phyloP scores from a whole-genome alignment of 176 grass and related monocot genomes.

The Lolium multiflorum region DNA sequence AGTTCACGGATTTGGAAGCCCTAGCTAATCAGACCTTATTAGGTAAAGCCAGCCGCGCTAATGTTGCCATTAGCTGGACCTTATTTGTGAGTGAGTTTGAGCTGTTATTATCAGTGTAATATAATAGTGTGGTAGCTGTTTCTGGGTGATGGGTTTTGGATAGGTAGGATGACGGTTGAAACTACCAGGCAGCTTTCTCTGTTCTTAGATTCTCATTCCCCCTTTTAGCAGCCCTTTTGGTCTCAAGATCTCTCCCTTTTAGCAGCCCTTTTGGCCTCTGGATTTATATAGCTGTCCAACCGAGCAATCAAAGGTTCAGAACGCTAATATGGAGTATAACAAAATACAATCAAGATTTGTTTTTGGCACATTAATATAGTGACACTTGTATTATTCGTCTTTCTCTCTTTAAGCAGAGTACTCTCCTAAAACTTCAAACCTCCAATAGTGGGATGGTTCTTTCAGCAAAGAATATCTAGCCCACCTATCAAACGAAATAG shows the following conservation, averaged over 20 bases:
- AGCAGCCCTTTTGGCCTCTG: neutral
- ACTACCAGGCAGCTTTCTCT: slow-evolving; percentile 39
- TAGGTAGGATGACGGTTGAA: slow-evolving; percentile 52
- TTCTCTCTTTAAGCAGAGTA: too few species aligned
- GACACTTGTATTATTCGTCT: neutral
- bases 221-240: slow-evolving; percentile 19
- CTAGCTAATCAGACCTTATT: slow-evolving; percentile 19
- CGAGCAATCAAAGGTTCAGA: neutral
- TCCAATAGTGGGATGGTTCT: neutral
- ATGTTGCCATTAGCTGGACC: slow-evolving; percentile 39
- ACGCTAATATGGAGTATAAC: neutral
- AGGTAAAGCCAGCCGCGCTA: slow-evolving; percentile 39
- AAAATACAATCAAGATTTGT: neutral
- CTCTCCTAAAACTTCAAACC: too few species aligned
- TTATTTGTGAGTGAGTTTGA: neutral
- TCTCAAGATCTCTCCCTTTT: neutral
- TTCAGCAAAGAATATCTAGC: neutral
- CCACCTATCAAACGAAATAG: neutral
- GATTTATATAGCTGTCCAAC: slow-evolving; percentile 10
- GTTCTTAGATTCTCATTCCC: slow-evolving; percentile 44
- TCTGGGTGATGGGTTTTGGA: slow-evolving; percentile 41
- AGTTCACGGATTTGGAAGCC: slow-evolving; percentile 7
- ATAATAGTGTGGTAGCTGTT: neutral
- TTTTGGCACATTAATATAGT: neutral
- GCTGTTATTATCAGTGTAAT: neutral